Conservation (phyloP, 805 yeast species). For the Tetrapisispora phaffii region DNA sequence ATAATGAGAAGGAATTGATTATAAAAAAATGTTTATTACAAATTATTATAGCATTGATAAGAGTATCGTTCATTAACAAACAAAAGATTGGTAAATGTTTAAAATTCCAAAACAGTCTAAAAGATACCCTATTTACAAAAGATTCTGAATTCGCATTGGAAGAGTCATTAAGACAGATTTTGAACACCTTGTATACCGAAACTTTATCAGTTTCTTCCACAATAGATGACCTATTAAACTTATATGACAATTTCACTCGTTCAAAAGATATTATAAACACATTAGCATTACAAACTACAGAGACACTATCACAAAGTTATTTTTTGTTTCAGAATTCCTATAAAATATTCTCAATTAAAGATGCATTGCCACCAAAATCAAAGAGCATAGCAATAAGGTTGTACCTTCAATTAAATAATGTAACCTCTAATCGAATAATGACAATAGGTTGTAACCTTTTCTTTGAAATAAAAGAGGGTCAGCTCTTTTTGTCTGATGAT, state of each 20-base stretch:
- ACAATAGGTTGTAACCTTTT: slow-evolving; percentile 19
- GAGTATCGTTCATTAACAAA: slow-evolving; percentile 18
- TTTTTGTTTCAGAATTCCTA: slow-evolving; percentile 26
- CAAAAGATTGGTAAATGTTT: slow-evolving; percentile 10
- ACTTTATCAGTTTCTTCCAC: slow-evolving; percentile 14
- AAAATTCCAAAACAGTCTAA: not conserved
- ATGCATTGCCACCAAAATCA: not conserved
- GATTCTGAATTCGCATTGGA: not conserved
- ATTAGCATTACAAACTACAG: slow-evolving; percentile 11
- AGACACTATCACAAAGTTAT: slow-evolving; percentile 17
- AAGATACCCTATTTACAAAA: not conserved
- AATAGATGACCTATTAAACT: slow-evolving; percentile 13
- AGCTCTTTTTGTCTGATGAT: slow-evolving; percentile 23
- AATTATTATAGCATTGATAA: slow-evolving; percentile 16
- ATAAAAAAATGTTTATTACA: slow-evolving; percentile 10
- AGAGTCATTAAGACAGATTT: not conserved
- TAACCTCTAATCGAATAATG: slow-evolving; percentile 22
- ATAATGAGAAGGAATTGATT: slow-evolving; percentile 1
- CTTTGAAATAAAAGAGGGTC: slow-evolving; percentile 23
- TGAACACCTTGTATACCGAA: not conserved
- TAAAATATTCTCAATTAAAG: slow-evolving; percentile 8
- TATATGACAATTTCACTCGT: slow-evolving; percentile 9
- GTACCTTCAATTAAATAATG: slow-evolving; percentile 24
- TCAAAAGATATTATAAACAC: slow-evolving; percentile 8
- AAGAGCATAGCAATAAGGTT: slow-evolving; percentile 18